Evolutionary conservation across 305 asterid species (phyloP).

Genomic region (Nicotiana rustica): DNA sequence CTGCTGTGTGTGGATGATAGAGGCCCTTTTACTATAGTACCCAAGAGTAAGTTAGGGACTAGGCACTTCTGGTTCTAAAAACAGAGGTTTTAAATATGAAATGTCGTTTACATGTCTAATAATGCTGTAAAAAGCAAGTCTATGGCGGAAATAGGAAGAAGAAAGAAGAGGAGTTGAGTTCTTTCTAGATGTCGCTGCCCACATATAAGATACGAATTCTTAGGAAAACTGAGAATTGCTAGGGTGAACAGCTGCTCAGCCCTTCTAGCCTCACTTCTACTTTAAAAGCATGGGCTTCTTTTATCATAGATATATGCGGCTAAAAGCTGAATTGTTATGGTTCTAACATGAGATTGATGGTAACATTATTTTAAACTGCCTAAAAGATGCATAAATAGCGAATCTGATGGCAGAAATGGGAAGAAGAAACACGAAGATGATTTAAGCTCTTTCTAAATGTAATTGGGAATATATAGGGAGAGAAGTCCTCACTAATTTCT

Average conservation of each 20-base stretch:
- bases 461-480: not conserved
- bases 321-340: not conserved
- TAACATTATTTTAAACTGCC: not conserved
- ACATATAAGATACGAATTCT: not conserved
- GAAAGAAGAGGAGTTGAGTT: not conserved
- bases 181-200: not conserved
- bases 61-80: not conserved
- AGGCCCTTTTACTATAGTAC: not conserved
- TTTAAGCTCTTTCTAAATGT: not conserved
- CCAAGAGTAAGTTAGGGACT: not conserved
- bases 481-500: not conserved
- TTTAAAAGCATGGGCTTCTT: not conserved
- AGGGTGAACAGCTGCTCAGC: not conserved
- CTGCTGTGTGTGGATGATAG: not conserved
- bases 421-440: not conserved
- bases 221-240: not conserved
- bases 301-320: not conserved
- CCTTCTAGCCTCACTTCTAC: not conserved
- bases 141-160: not conserved
- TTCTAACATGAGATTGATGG: not conserved
- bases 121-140: not conserved
- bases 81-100: not conserved
- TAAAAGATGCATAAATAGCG: not conserved
- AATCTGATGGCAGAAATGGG: not conserved
- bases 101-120: not conserved